A percentile compares a stretch with the other conserved stretches of the same genome.
These are phyloP conservation scores for Globisporangium okanoganense DNA, from an alignment of 352 stramenopile species.

Conservation along the genomic window DNA sequence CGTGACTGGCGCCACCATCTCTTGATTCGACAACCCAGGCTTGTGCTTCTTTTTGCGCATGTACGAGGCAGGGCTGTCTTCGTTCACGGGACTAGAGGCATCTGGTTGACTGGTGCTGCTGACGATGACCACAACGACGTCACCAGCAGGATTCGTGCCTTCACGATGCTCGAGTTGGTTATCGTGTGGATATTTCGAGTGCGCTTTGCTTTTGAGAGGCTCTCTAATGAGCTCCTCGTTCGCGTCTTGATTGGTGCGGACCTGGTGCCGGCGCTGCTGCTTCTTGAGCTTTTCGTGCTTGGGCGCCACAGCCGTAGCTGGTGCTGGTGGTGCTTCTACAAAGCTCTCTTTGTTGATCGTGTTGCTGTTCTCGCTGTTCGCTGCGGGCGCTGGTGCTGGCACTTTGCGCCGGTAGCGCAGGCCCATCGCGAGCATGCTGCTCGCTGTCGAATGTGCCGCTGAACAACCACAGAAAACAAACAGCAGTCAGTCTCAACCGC, in stretches of 20 bases:
- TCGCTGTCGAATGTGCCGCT: constrained; percentile 6
- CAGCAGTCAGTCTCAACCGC: not conserved
- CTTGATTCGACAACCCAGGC: not conserved
- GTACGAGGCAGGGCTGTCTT: not conserved
- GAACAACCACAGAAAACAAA: not conserved
- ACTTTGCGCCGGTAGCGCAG: constrained; percentile 59
- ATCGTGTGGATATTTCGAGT: not conserved
- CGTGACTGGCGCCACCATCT: not conserved
- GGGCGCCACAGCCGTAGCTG: not conserved
- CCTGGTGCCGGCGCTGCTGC: not conserved
- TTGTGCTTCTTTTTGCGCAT: constrained; percentile 25
- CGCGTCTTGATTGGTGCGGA: constrained; percentile 1
- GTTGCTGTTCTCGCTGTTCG: constrained; percentile 23
- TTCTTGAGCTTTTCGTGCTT: constrained; percentile 7
- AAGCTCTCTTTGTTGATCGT: constrained; percentile 3
- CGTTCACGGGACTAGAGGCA: not conserved
- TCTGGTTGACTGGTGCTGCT: constrained; percentile 4
- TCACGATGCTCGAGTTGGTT: constrained; percentile 11
- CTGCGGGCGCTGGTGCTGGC: constrained; percentile 5
- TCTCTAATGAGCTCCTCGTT: not conserved
- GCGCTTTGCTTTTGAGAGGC: not conserved
- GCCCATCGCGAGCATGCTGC: constrained; percentile 8
- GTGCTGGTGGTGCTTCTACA: constrained; percentile 2
- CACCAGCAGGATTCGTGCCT: not conserved
- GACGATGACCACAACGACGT: not conserved